Base-by-base conservation (phyloP, 108 stramenopile genomes). In the Cyclotella distinguenda region DNA sequence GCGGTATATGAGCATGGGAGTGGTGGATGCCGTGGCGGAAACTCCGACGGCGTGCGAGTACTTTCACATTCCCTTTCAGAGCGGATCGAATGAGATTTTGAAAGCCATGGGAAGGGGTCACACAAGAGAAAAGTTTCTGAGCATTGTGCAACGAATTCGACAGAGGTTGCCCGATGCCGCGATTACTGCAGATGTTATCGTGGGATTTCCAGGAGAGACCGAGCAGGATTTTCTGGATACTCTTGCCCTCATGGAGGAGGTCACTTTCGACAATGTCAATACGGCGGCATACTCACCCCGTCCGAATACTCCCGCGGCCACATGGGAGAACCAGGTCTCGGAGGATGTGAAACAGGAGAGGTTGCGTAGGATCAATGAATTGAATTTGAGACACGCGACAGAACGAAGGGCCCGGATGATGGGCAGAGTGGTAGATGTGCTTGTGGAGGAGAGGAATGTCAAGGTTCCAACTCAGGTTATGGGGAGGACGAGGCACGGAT, bases 131-230 rank as follows among this genome's bases (percentile, higher is more conserved):
- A 89, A 90, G 70, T 98, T 93, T 66, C 64, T 97, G 64, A 61
- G 70, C 11, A 97, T 97, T 84, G 85, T 97, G 6, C 77, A 96
- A 30, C 62, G 90, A 18, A 96, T 98, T 61, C 82, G 93, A 66
- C 62, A 86, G 66, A 54, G 75, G 38, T 45, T 92, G 19, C 95
- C 96, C 9, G 96, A 98, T 70, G 98, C 98, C n/a, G 82, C 95
- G 3, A 96, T 98, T 30, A 89, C 89, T 1, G 91, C 88, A 12
- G 96, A 97, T 68, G 83, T 86, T 0, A 96, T 97, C 53, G 94
- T 95, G 7, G 96, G 98, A 16, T 97, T 97, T 66, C 96, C 98
- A 19, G 98, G 98, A 16, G 98, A 98, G 78, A 97, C 98, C 1
- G 96, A 98, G 48, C 91, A 94, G 71, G 82, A 95, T 22, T 98